These are phyloP conservation scores for Orbilia ellipsospora DNA, from an alignment of 2,329 filamentous ascomycete genomes.

Conservation along the genomic window DNA sequence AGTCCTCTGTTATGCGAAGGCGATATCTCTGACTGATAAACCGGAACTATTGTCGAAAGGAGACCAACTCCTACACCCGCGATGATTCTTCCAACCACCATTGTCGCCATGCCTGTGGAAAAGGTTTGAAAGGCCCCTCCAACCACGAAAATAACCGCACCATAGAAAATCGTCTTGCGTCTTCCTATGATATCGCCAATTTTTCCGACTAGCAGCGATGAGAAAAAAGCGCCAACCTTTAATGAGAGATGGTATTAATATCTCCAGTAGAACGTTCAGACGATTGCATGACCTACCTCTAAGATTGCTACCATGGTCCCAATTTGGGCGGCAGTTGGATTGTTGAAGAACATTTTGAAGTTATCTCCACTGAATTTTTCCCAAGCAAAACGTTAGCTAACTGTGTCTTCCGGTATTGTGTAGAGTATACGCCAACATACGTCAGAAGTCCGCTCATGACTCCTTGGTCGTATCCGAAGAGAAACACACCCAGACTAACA, in stretches of 20 bases:
- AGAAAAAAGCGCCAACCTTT: slow-evolving; percentile 82
- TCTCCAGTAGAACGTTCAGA: neutral
- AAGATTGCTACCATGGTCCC: slow-evolving; percentile 98
- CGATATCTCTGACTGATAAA: slow-evolving; percentile 95
- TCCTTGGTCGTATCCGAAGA: slow-evolving; percentile 90
- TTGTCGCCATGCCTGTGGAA: slow-evolving; percentile 85
- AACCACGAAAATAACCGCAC: slow-evolving; percentile 84
- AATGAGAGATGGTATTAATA: slow-evolving; percentile 10
- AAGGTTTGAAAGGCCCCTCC: slow-evolving; percentile 88
- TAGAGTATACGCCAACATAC: slow-evolving; percentile 62
- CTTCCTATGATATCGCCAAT: slow-evolving; percentile 93
- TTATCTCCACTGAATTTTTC: slow-evolving; percentile 74
- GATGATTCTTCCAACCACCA: slow-evolving; percentile 83
- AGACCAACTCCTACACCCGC: slow-evolving; percentile 88
- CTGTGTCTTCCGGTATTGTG: no score
- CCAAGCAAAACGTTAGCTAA: slow-evolving; percentile 11
- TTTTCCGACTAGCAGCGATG: slow-evolving; percentile 85
- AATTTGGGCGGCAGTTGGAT: slow-evolving; percentile 86
- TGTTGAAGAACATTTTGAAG: slow-evolving; percentile 91
- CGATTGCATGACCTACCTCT: slow-evolving; percentile 44
- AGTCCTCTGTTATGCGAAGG: slow-evolving; percentile 96
- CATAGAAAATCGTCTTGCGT: slow-evolving; percentile 89
- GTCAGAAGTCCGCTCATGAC: slow-evolving; percentile 84
- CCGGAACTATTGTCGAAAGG: slow-evolving; percentile 88
- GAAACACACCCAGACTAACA: slow-evolving; percentile 84